phyloP scores from a whole-genome alignment of 495 filamentous ascomycete genomes.

The Melanomma pulvis-pyrius region DNA sequence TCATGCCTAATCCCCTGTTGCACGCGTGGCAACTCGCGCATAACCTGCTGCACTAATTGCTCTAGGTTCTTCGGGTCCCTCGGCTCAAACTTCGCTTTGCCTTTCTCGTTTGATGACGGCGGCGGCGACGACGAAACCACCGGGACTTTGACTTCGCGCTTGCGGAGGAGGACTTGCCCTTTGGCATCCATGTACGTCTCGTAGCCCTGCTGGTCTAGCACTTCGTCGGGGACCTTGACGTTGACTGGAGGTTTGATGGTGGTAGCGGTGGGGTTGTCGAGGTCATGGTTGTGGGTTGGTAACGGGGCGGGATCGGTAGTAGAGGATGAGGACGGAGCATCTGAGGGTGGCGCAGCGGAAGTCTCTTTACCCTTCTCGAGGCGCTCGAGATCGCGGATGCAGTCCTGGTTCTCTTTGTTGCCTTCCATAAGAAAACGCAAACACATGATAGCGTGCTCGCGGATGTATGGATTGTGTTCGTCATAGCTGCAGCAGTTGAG shows the following conservation, averaged over 20 bases:
- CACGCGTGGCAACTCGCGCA: constrained; percentile 40
- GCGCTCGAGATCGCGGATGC: constrained; percentile 63
- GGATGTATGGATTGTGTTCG: constrained; percentile 84
- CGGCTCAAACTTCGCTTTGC: constrained; percentile 31
- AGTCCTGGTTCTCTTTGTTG: constrained; percentile 74
- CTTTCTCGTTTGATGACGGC: constrained; percentile 3
- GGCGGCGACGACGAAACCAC: background rate
- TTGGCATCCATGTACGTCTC: constrained; percentile 48
- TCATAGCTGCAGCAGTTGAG: constrained; percentile 85
- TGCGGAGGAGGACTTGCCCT: constrained; percentile 43
- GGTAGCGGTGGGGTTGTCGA: background rate
- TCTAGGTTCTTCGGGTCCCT: constrained; percentile 40
- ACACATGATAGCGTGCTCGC: constrained; percentile 88
- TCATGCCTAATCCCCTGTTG: constrained; percentile 34
- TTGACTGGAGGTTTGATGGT: background rate
- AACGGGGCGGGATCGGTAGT: background rate
- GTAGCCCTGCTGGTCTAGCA: constrained; percentile 47
- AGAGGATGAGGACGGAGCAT: background rate
- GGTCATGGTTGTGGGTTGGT: background rate
- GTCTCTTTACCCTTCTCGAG: constrained; percentile 3
- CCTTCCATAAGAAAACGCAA: constrained; percentile 87
- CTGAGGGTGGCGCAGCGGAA: background rate
- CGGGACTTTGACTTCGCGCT: constrained; percentile 14
- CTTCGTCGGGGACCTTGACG: constrained; percentile 43
- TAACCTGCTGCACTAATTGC: constrained; percentile 41